Evolutionary conservation across 805 yeast species (phyloP).

Genomic region (Suhomyces canberraensis): DNA sequence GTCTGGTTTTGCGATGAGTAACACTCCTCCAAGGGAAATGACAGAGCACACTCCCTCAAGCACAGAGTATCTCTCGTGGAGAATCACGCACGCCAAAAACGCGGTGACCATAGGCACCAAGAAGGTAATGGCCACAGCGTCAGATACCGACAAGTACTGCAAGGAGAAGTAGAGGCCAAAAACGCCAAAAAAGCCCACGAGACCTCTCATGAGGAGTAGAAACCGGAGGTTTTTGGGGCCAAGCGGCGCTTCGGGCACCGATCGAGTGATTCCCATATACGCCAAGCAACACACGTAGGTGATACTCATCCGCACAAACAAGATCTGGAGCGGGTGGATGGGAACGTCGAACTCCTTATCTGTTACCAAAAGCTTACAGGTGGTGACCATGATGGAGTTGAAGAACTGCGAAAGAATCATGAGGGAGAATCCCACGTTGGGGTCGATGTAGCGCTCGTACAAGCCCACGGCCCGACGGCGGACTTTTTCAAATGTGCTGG

Average conservation of each 20-base stretch:
- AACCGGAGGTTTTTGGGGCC: conserved; percentile 63
- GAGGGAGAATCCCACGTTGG: conserved; percentile 56
- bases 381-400: conserved; percentile 72
- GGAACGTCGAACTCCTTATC: conserved; percentile 57
- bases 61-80: conserved; percentile 63
- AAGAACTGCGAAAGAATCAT: conserved; percentile 64
- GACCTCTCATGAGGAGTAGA: conserved; percentile 59
- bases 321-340: conserved; percentile 74
- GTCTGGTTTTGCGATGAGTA: conserved; percentile 77
- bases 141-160: conserved; percentile 71
- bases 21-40: conserved; percentile 69
- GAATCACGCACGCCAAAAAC: conserved; percentile 61
- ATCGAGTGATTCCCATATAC: conserved; percentile 49
- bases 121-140: conserved; percentile 78
- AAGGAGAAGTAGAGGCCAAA: conserved; percentile 74
- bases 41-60: conserved; percentile 69
- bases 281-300: conserved; percentile 58
- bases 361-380: conserved; percentile 71
- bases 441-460: conserved; percentile 11
- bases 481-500: neutral
- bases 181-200: conserved; percentile 71
- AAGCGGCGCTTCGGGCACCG: conserved; percentile 58
- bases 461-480: neutral
- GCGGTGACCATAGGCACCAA: conserved; percentile 76
- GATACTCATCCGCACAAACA: conserved; percentile 72